Evolutionary conservation across 305 asterid genomes (phyloP).

Genomic region (Andrographis paniculata): DNA sequence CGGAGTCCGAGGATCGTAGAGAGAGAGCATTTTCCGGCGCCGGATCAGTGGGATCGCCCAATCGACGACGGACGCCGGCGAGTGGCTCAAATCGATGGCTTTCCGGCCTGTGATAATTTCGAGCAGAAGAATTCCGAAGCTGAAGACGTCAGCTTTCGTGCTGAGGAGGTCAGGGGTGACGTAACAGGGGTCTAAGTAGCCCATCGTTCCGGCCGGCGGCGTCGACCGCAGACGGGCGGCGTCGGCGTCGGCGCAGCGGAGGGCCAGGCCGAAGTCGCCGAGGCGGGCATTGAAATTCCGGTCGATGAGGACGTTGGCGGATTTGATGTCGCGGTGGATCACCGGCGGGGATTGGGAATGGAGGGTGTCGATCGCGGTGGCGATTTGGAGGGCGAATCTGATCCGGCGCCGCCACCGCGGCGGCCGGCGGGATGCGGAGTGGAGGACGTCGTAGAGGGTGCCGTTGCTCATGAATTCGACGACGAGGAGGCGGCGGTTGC

Average conservation of each 20-base stretch:
- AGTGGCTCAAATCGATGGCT: conserved; percentile 67
- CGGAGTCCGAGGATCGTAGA: conserved; percentile 53
- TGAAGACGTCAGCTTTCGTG: conserved; percentile 77
- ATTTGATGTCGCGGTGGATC: conserved; percentile 78
- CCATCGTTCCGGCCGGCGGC: conserved; percentile 95
- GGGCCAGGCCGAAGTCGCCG: conserved; percentile 83
- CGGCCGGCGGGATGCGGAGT: conserved; percentile 35
- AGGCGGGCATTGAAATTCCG: conserved; percentile 61
- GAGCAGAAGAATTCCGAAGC: conserved; percentile 69
- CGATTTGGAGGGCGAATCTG: conserved; percentile 64
- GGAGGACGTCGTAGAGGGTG: conserved; percentile 62
- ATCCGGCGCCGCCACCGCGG: conserved; percentile 71
- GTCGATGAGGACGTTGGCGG: conserved; percentile 78
- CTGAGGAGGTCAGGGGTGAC: conserved; percentile 76
- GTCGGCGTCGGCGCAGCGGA: conserved; percentile 55
- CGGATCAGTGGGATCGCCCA: conserved; percentile 90
- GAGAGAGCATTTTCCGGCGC: conserved; percentile 45
- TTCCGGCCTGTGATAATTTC: conserved; percentile 87
- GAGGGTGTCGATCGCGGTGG: conserved; percentile 61
- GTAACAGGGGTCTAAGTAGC: conserved; percentile 79
- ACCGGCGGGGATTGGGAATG: conserved; percentile 63
- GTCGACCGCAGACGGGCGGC: conserved; percentile 50
- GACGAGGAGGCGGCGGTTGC: conserved; percentile 54
- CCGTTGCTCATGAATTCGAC: conserved; percentile 91
- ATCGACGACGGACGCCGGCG: conserved; percentile 73